Conservation (phyloP, 345 rosid species). For the Salix suchowensis region DNA sequence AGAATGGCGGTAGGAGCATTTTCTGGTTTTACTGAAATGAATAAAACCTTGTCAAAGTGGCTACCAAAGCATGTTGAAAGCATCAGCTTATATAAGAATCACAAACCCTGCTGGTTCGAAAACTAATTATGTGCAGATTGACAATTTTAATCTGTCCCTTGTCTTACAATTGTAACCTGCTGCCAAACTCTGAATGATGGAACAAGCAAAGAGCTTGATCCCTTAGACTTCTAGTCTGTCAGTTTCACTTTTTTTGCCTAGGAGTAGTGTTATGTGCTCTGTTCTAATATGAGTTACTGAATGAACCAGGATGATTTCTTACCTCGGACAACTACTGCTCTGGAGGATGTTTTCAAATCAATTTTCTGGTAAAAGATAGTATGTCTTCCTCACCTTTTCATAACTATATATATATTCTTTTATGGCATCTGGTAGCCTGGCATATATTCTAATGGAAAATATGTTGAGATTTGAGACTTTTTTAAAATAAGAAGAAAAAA, state of each 20-base stretch:
- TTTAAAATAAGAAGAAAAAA: neutral
- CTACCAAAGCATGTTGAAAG: neutral
- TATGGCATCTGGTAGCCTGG: neutral
- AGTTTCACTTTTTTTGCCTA: neutral
- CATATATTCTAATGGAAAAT: neutral
- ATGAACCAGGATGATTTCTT: constrained; percentile 86
- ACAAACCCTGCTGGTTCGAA: neutral
- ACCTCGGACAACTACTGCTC: constrained; percentile 80
- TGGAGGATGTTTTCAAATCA: constrained; percentile 77
- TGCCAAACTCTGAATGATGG: neutral
- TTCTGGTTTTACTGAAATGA: neutral
- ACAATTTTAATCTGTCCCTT: neutral
- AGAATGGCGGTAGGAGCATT: neutral
- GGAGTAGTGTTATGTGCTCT: constrained; percentile 1
- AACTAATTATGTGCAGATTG: neutral
- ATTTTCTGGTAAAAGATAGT: constrained; percentile 72
- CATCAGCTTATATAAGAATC: neutral
- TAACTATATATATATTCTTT: neutral
- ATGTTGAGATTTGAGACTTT: neutral
- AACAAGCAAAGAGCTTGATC: neutral
- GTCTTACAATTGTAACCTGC: neutral
- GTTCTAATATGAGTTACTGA: constrained; percentile 19
- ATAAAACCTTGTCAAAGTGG: neutral
- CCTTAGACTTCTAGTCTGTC: neutral
- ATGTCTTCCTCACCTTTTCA: constrained; percentile 33